Evolutionary conservation across 805 yeast species (phyloP), one percentile per base, ranked within the genome.

Genomic region (Myxozyma neglecta): DNA sequence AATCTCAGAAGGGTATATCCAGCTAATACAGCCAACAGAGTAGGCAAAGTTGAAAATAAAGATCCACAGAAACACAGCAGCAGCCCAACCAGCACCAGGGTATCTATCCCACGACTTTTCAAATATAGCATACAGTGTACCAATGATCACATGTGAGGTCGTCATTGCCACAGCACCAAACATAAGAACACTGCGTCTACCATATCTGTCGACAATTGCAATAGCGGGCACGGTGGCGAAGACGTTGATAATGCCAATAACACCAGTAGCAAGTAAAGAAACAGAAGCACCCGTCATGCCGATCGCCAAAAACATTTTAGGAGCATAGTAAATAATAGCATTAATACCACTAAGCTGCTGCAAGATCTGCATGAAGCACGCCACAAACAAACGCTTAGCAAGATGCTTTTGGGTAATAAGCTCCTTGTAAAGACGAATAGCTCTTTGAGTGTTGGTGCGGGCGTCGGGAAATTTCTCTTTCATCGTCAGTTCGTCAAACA

Each of bases 1-100:
- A 57, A 86, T 80, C 74, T 86, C 90, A 18, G 88, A 83, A 70
- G 86, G 83, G 75, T 86, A 83, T 52, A 85, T 80, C 90, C 89
- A 85, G 50, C 57, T 57, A 43, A 64, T 57, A 37, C 67, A 68
- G 32, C 61, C 69, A 47, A 59, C 51, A 29, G 70, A 62, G 50
- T 69, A 70, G 24, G 70, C 70, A 24, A 68, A 68, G 52, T 70
- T 61, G 44, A 69, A 53, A 14, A 68, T 62, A 34, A 70, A 69
- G 11, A 64, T 32, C 63, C 70, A 63, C 32, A 71, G 54, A 49
- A 67, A 64, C 14, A 55, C 61, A 14, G 64, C 69, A 4, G 68
- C 64, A 13, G 57, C 56, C 68, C 68, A 67, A 24, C 70, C 70
- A 4, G 70, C 69, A 16, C 51, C 58, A 13, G 59, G 57, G 43